These are phyloP conservation scores for Fusarium agapanthi DNA, from an alignment of 2,329 filamentous ascomycete genomes.

Conservation along the genomic window DNA sequence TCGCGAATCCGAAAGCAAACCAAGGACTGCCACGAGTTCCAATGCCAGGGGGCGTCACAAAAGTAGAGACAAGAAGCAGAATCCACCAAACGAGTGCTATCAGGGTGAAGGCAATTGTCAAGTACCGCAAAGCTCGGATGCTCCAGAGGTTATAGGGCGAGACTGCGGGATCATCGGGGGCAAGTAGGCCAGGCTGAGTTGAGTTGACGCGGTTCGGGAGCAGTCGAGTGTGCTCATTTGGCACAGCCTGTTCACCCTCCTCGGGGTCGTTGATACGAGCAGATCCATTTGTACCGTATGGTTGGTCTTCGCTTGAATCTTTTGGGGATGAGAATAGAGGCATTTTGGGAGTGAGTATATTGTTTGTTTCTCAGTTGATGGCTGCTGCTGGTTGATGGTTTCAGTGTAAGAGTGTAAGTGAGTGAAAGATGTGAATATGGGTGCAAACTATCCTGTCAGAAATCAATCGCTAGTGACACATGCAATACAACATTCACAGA, in stretches of 20 bases:
- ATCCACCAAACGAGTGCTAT: conserved; percentile 93
- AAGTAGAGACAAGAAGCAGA: conserved; percentile 85
- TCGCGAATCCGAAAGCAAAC: conserved; percentile 86
- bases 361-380: not conserved
- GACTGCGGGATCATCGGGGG: conserved; percentile 61
- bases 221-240: conserved; percentile 69
- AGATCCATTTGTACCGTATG: conserved; percentile 19
- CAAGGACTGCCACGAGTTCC: conserved; percentile 91
- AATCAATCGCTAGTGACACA: conserved; percentile 1
- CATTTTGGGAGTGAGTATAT: conserved; percentile 32
- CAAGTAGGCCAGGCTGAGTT: conserved; percentile 46
- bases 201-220: conserved; percentile 73
- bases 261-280: conserved; percentile 19
- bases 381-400: not conserved
- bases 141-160: conserved; percentile 96
- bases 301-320: conserved; percentile 33
- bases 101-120: conserved; percentile 79
- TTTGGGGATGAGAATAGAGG: conserved; percentile 46
- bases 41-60: conserved; percentile 88
- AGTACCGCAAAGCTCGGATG: conserved; percentile 79
- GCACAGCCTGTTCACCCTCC: conserved; percentile 41
- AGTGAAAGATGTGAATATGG: not conserved
- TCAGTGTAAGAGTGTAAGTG: not conserved
- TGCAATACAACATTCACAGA: conserved; percentile 3
- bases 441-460: not conserved